phyloP scores from a whole-genome alignment of 2,329 filamentous ascomycete species.

The Albophoma yamanashiensis region DNA sequence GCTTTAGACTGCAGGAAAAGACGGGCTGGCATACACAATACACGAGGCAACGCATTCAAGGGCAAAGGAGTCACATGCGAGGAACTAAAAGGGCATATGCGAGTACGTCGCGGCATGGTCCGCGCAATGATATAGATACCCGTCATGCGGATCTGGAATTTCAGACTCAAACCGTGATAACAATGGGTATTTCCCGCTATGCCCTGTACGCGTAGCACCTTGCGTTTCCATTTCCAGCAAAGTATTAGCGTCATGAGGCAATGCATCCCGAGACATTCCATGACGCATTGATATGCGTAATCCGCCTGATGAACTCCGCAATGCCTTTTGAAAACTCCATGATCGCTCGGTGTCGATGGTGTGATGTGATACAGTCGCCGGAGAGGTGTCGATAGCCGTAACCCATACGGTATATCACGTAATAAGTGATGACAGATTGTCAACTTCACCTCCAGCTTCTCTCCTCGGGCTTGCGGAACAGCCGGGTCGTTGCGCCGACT shows the following conservation, averaged over 20 bases:
- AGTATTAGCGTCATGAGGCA: background rate
- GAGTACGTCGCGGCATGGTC: background rate
- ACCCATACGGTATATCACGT: background rate
- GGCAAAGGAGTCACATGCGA: background rate
- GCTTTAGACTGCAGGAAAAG: background rate
- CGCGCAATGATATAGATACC: background rate
- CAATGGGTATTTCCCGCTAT: background rate
- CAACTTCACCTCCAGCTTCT: background rate
- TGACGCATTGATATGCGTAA: background rate
- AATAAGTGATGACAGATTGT: background rate
- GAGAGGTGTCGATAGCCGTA: background rate
- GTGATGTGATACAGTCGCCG: background rate
- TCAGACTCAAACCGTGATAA: background rate
- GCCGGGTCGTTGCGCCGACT: constrained; percentile 60
- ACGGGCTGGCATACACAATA: background rate
- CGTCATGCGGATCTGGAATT: background rate
- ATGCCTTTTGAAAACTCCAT: background rate
- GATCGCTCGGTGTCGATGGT: background rate
- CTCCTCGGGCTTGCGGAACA: constrained; percentile 44
- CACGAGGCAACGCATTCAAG: background rate
- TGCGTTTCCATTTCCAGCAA: background rate
- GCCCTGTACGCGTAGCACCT: background rate
- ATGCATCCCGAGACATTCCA: background rate
- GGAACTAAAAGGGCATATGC: background rate
- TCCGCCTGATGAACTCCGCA: background rate